Conservation (phyloP, 2,329 filamentous ascomycete genomes). For the Fusarium lateritium region DNA sequence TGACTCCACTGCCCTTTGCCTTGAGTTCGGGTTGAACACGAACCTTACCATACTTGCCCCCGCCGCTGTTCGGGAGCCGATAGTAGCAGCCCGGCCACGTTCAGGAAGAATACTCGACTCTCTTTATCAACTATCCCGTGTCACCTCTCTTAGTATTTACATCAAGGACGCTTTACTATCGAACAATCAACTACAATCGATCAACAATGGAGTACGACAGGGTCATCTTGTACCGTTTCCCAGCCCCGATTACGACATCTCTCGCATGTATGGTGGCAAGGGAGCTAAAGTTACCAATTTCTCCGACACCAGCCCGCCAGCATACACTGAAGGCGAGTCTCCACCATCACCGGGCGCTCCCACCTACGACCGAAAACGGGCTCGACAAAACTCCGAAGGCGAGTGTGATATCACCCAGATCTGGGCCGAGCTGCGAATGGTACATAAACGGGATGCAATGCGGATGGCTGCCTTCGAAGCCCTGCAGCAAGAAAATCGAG, state of each 20-base stretch:
- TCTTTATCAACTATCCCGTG: conserved; percentile 5
- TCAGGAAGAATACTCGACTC: conserved; percentile 17
- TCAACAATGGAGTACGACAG: background rate
- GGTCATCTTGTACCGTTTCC: background rate
- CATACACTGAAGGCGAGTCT: background rate
- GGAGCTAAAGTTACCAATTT: conserved; percentile 4
- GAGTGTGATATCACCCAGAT: background rate
- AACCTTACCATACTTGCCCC: background rate
- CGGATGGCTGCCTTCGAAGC: too few species aligned
- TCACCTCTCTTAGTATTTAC: conserved; percentile 8
- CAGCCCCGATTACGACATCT: conserved; percentile 5
- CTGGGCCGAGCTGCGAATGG: conserved; percentile 4
- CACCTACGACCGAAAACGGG: conserved; percentile 1
- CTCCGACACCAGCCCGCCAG: background rate
- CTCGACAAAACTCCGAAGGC: conserved; percentile 8
- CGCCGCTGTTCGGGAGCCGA: background rate
- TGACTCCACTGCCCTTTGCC: background rate
- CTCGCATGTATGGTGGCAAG: conserved; percentile 18
- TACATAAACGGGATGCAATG: background rate
- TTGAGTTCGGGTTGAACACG: too few species aligned
- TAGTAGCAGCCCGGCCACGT: conserved; percentile 6
- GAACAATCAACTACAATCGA: background rate
- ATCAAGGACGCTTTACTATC: conserved; percentile 12
- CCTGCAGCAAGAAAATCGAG: too few species aligned
- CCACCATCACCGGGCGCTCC: background rate